phyloP scores from a whole-genome alignment of 2,329 filamentous ascomycete genomes.

The Scorias spongiosa region DNA sequence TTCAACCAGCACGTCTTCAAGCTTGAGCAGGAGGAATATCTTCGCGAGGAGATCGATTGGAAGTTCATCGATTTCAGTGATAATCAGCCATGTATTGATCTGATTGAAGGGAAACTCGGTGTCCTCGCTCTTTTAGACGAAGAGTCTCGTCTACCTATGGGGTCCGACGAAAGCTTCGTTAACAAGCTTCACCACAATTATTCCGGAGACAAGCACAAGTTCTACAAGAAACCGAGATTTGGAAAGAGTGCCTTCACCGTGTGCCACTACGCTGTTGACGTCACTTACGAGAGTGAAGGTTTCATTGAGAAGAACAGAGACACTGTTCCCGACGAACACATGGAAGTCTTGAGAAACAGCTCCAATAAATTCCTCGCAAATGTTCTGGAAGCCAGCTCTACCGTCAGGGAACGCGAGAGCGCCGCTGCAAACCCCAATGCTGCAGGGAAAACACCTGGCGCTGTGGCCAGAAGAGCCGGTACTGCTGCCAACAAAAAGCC shows the following conservation, averaged over 20 bases:
- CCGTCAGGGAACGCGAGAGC: slow-evolving; percentile 78
- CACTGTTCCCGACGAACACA: slow-evolving; percentile 94
- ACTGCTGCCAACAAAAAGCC: slow-evolving; percentile 92
- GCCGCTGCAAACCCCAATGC: slow-evolving; percentile 51
- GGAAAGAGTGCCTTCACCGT: slow-evolving; percentile 96
- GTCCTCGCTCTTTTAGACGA: slow-evolving; percentile 86
- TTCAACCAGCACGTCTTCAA: slow-evolving; percentile 99
- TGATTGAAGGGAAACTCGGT: slow-evolving; percentile 94
- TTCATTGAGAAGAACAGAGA: slow-evolving; percentile 99
- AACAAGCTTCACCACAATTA: slow-evolving; percentile 94
- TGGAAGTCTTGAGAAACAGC: slow-evolving; percentile 77
- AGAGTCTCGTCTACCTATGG: slow-evolving; percentile 92
- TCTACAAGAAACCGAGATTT: slow-evolving; percentile 97
- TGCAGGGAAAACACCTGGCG: slow-evolving; percentile 26
- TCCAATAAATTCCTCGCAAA: slow-evolving; percentile 72
- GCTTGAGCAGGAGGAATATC: slow-evolving; percentile 94
- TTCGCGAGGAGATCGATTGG: slow-evolving; percentile 95
- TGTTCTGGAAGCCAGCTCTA: slow-evolving; percentile 71
- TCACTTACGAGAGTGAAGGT: slow-evolving; percentile 96
- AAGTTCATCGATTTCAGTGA: slow-evolving; percentile 99
- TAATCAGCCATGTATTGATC: slow-evolving; percentile 95
- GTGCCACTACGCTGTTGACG: slow-evolving; percentile 94
- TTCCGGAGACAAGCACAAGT: slow-evolving; percentile 75
- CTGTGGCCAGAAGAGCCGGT: slow-evolving; percentile 62
- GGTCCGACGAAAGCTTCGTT: slow-evolving; percentile 91